A percentile compares a stretch with the other conserved stretches of the same genome.
These are phyloP conservation scores for Exophiala xenobiotica DNA, from an alignment of 2,329 filamentous ascomycete genomes.

Conservation along the genomic window DNA sequence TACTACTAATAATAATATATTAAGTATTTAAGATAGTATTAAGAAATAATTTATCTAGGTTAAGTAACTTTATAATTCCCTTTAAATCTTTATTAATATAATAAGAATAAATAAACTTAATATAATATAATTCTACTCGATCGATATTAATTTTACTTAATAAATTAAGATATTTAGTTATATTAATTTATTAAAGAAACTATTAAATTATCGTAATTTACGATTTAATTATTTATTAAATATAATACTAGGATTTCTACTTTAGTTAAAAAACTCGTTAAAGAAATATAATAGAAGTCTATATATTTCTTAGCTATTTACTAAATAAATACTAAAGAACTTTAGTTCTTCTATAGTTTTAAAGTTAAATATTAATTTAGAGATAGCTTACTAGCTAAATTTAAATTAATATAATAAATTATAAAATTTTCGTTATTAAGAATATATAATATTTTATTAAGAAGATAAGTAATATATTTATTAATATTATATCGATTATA, in stretches of 20 bases:
- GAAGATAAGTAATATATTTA: background rate
- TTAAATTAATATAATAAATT: too few relatives aligned
- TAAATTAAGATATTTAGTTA: background rate
- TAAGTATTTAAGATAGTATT: too few relatives aligned
- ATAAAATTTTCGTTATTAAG: background rate
- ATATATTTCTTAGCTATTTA: background rate
- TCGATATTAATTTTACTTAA: background rate
- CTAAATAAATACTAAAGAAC: background rate
- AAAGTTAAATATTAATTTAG: background rate
- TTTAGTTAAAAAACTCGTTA: too few relatives aligned
- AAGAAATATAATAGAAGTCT: background rate
- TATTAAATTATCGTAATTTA: background rate
- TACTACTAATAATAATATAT: background rate
- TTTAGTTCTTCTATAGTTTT: background rate
- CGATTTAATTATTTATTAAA: background rate
- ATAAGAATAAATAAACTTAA: background rate
- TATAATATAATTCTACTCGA: background rate
- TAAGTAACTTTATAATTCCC: background rate
- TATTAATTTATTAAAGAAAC: background rate
- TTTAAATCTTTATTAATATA: background rate
- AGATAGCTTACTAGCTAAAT: background rate
- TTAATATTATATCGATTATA: background rate
- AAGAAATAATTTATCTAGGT: too few relatives aligned
- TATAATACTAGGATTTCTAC: background rate
- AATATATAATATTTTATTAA: background rate